Conservation (phyloP, 2,329 filamentous ascomycete genomes). For the Alternaria triticimaculans region DNA sequence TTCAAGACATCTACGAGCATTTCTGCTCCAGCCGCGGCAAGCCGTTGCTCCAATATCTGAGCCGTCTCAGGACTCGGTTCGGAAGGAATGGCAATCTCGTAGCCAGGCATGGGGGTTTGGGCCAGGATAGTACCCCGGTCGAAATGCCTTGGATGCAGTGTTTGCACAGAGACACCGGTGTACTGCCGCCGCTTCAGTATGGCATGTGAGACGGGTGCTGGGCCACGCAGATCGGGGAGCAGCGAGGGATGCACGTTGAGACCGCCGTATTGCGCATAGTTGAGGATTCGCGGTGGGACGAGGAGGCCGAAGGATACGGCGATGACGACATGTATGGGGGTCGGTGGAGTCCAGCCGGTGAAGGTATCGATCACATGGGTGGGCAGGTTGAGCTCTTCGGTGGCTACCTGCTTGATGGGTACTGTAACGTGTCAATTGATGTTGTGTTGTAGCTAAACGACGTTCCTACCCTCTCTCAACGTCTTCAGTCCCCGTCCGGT, state of each 20-base stretch:
- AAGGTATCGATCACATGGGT: conserved; percentile 84
- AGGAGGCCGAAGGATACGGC: conserved; percentile 95
- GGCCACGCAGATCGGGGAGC: conserved; percentile 83
- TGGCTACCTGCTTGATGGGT: conserved; percentile 70
- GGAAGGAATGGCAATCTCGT: conserved; percentile 55
- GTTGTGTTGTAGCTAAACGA: not conserved
- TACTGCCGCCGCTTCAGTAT: conserved; percentile 66
- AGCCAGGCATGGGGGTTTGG: conserved; percentile 65
- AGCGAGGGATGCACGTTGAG: conserved; percentile 94
- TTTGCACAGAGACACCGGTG: conserved; percentile 86
- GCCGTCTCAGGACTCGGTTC: conserved; percentile 50
- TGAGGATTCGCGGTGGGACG: conserved; percentile 78
- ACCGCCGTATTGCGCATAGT: conserved; percentile 77
- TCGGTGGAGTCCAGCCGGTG: conserved; percentile 69
- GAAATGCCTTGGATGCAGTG: conserved; percentile 76
- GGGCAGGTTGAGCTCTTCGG: conserved; percentile 67
- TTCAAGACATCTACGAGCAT: conserved; percentile 74
- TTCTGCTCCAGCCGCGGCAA: conserved; percentile 70
- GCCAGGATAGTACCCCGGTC: conserved; percentile 79
- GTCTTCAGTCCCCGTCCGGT: conserved; percentile 75
- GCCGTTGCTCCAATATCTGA: conserved; percentile 55
- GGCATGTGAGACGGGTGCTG: conserved; percentile 87
- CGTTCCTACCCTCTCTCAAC: conserved; percentile 66
- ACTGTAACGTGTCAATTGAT: conserved; percentile 57
- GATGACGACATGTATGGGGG: conserved; percentile 73